Percentiles rank a stretch among this genome's conserved stretches.
Conservation (phyloP, 2,329 filamentous ascomycete species). For the Sclerotinia spermophila region DNA sequence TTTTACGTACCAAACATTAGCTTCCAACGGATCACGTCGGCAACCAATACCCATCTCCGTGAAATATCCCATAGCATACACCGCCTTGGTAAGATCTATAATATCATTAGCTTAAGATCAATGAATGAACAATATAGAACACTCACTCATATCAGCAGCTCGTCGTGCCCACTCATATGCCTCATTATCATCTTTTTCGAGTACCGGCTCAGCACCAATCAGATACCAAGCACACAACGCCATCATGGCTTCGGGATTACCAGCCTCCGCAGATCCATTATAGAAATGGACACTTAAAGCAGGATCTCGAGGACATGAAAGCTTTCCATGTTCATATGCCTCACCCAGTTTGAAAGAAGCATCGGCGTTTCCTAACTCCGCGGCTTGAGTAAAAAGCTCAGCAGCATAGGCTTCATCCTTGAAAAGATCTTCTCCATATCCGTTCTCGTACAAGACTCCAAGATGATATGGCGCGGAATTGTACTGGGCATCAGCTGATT, state of each 20-base stretch:
- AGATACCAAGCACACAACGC: slow-evolving; percentile 98
- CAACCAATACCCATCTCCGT: slow-evolving; percentile 98
- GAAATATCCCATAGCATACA: slow-evolving; percentile 95
- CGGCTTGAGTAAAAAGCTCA: slow-evolving; percentile 89
- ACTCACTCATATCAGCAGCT: slow-evolving; percentile 79
- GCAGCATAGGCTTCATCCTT: slow-evolving; percentile 86
- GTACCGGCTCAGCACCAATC: slow-evolving; percentile 84
- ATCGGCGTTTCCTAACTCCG: slow-evolving; percentile 83
- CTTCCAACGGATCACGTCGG: slow-evolving; percentile 87
- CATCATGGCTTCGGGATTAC: slow-evolving; percentile 91
- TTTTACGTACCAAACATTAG: slow-evolving; percentile 97
- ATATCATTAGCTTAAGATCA: slow-evolving; percentile 20
- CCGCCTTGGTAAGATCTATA: slow-evolving; percentile 54
- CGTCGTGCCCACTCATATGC: slow-evolving; percentile 93
- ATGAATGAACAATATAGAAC: not conserved
- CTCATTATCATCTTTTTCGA: slow-evolving; percentile 94
- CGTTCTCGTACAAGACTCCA: slow-evolving; percentile 80
- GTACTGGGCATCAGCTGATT: slow-evolving; percentile 87
- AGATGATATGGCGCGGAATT: slow-evolving; percentile 91
- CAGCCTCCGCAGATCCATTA: slow-evolving; percentile 81
- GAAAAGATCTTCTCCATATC: slow-evolving; percentile 94
- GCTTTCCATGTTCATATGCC: slow-evolving; percentile 87
- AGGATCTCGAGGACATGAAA: slow-evolving; percentile 85
- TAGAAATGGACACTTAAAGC: slow-evolving; percentile 97
- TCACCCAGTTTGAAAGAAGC: slow-evolving; percentile 89